These are phyloP conservation scores for Hymenotorrendiella dingleyae DNA, from an alignment of 2,329 filamentous ascomycete genomes.

Conservation along the genomic window DNA sequence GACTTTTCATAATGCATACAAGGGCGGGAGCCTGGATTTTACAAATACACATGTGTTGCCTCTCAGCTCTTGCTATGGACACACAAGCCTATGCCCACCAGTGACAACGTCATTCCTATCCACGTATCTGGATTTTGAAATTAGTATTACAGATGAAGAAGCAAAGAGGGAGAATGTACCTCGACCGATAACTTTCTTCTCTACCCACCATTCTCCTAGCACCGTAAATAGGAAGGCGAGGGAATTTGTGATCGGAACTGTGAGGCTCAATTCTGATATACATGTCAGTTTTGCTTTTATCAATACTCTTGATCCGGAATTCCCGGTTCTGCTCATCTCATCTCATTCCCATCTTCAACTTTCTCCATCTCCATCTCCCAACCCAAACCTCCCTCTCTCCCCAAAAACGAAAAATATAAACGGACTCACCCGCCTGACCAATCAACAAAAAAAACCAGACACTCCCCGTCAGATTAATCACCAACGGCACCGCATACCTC, in stretches of 20 bases:
- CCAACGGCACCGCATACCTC: conserved; percentile 74
- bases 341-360: conserved; percentile 5
- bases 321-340: background rate
- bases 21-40: conserved; percentile 1
- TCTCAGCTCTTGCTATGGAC: conserved; percentile 66
- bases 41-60: too few relatives aligned
- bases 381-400: conserved; percentile 1
- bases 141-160: conserved; percentile 4
- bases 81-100: conserved; percentile 76
- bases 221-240: conserved; percentile 95
- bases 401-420: background rate
- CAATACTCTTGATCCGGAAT: background rate
- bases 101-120: conserved; percentile 72
- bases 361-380: background rate
- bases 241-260: conserved; percentile 91
- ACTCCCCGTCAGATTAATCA: conserved; percentile 86
- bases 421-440: conserved; percentile 72
- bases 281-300: background rate
- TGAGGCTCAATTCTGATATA: conserved; percentile 88
- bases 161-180: conserved; percentile 43
- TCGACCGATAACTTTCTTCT: conserved; percentile 81
- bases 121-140: conserved; percentile 60
- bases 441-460: conserved; percentile 96
- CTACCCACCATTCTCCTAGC: conserved; percentile 89
- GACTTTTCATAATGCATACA: conserved; percentile 10